These are phyloP conservation scores for Aspergillus sp. DNA, from an alignment of 2,329 filamentous ascomycete species.

Conservation along the genomic window DNA sequence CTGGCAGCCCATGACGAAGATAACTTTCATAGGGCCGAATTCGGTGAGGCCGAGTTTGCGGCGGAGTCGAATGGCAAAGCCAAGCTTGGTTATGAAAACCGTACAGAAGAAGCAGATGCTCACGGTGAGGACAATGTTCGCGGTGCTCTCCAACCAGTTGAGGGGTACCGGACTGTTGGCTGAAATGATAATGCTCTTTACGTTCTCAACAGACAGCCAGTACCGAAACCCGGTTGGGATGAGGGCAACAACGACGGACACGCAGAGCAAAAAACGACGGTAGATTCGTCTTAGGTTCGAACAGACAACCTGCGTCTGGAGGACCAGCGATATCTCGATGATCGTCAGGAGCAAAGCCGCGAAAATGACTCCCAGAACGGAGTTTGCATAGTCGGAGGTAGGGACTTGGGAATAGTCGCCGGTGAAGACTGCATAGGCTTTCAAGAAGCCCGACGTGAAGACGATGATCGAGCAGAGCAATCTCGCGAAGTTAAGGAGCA, in stretches of 20 bases:
- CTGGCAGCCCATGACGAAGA: conserved; percentile 68
- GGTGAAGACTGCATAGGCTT: conserved; percentile 61
- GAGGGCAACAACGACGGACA: conserved; percentile 52
- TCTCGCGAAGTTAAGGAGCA: conserved; percentile 62
- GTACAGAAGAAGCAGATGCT: conserved; percentile 63
- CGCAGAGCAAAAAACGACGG: conserved; percentile 45
- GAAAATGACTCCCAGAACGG: conserved; percentile 51
- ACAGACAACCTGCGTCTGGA: conserved; percentile 65
- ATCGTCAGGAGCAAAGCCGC: conserved; percentile 54
- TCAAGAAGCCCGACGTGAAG: conserved; percentile 60
- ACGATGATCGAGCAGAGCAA: conserved; percentile 46
- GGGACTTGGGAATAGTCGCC: conserved; percentile 55
- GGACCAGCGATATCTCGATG: conserved; percentile 59
- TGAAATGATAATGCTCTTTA: conserved; percentile 43
- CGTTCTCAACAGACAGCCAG: conserved; percentile 52
- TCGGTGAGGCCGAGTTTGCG: conserved; percentile 57
- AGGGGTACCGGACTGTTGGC: conserved; percentile 27
- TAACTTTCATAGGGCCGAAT: conserved; percentile 65
- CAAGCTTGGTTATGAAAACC: conserved; percentile 64
- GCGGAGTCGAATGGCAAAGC: conserved; percentile 56
- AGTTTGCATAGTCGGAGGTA: conserved; percentile 44
- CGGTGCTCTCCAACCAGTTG: conserved; percentile 44
- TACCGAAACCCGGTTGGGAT: conserved; percentile 56
- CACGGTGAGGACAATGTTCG: conserved; percentile 53
- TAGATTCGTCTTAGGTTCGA: conserved; percentile 48